A percentile compares a stretch with the other conserved stretches of the same genome.
Conservation (phyloP, 2,329 filamentous ascomycete species). For the Lasiodiplodia citricola region DNA sequence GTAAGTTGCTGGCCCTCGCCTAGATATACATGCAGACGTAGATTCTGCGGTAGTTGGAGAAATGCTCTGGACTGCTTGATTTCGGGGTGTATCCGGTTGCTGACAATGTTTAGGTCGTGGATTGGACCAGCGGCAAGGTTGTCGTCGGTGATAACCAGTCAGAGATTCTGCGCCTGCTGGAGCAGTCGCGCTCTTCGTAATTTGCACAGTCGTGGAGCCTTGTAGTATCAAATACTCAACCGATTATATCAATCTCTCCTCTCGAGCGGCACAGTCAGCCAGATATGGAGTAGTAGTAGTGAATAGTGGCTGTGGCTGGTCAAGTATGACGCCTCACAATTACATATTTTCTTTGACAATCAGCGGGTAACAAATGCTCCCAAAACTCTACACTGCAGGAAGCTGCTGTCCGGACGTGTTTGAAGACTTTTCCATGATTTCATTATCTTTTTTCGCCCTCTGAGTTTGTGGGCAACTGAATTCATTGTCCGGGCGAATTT, state of each 20-base stretch:
- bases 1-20: conserved; percentile 57
- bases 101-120: conserved; percentile 61
- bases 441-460: no score
- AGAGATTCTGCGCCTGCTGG: conserved; percentile 83
- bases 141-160: conserved; percentile 80
- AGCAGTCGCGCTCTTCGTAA: conserved; percentile 50
- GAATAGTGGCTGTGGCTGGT: neutral
- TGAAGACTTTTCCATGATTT: no score
- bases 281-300: neutral
- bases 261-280: neutral
- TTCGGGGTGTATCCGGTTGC: neutral
- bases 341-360: neutral
- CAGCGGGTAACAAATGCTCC: neutral
- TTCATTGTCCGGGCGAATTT: no score
- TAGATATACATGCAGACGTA: neutral
- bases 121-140: conserved; percentile 91
- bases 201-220: no score
- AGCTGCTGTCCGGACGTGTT: no score
- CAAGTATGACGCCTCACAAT: conserved; percentile 12
- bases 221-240: neutral
- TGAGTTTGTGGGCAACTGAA: no score
- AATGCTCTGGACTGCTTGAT: neutral
- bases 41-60: neutral
- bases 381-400: no score
- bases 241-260: neutral